Conservation (phyloP, 768 basidiomycete genomes). For the Erythrobasidium yunnanense region DNA sequence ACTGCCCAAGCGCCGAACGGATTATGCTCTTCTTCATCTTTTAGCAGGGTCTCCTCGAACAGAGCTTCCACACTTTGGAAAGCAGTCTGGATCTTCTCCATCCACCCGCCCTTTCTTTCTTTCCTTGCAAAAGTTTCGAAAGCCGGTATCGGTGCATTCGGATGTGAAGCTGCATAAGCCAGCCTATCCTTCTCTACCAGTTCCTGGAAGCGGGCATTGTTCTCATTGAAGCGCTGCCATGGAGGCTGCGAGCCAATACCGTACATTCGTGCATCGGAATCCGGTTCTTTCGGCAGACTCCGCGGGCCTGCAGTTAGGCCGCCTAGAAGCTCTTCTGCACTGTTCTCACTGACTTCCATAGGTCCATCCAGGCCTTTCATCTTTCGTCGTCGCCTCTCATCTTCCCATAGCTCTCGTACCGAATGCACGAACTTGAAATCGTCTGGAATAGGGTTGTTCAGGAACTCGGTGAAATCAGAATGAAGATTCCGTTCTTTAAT, state of each 20-base stretch:
- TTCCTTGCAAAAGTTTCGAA: slow-evolving; percentile 32
- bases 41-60: slow-evolving; percentile 26
- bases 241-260: slow-evolving; percentile 50
- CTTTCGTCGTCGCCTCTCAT: slow-evolving; percentile 65
- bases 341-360: slow-evolving; percentile 39
- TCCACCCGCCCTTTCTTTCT: slow-evolving; percentile 47
- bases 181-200: slow-evolving; percentile 51
- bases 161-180: slow-evolving; percentile 36
- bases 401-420: slow-evolving; percentile 91
- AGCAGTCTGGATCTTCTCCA: slow-evolving; percentile 66
- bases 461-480: slow-evolving; percentile 55
- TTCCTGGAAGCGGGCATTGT: slow-evolving; percentile 61
- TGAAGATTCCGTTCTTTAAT: slow-evolving; percentile 58
- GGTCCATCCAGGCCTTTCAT: slow-evolving; percentile 32
- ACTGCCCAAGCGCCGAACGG: slow-evolving; percentile 36
- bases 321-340: slow-evolving; percentile 18
- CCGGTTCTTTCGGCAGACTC: neutral
- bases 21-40: slow-evolving; percentile 33
- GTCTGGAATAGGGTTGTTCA: slow-evolving; percentile 46
- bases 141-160: slow-evolving; percentile 35
- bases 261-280: slow-evolving; percentile 38
- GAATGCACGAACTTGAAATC: slow-evolving; percentile 68
- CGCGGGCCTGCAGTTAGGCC: neutral
- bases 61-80: slow-evolving; percentile 68
- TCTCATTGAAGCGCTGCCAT: slow-evolving; percentile 63